Conservation (phyloP, 2,329 filamentous ascomycete genomes). For the Pseudocercospora musae region DNA sequence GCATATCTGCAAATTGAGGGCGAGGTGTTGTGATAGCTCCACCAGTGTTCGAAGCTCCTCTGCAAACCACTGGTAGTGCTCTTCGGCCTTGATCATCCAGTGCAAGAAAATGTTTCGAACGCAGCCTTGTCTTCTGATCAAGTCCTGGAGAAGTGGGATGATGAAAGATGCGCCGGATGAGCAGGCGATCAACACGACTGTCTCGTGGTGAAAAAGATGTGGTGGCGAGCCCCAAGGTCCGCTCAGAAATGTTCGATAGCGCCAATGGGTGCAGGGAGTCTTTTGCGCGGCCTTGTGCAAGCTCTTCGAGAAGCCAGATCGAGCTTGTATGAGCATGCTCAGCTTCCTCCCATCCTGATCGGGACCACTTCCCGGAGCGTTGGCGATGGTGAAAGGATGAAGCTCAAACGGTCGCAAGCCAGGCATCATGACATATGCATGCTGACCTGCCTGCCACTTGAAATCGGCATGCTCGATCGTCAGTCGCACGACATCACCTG, state of each 20-base stretch:
- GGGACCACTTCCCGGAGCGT: slow-evolving; percentile 44
- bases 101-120: slow-evolving; percentile 28
- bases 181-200: slow-evolving; percentile 57
- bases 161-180: slow-evolving; percentile 60
- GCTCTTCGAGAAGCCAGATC: slow-evolving; percentile 29
- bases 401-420: slow-evolving; percentile 54
- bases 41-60: slow-evolving; percentile 15
- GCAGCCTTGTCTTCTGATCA: slow-evolving; percentile 43
- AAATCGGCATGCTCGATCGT: slow-evolving; percentile 55
- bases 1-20: slow-evolving; percentile 48
- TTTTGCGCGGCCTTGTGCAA: slow-evolving; percentile 26
- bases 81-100: slow-evolving; percentile 29
- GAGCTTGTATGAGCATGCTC: slow-evolving; percentile 31
- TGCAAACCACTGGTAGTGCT: slow-evolving; percentile 26
- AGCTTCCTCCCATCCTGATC: slow-evolving; percentile 41
- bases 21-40: slow-evolving; percentile 20
- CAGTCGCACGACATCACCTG: slow-evolving; percentile 56
- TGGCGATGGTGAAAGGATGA: slow-evolving; percentile 61
- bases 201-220: slow-evolving; percentile 57
- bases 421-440: slow-evolving; percentile 60
- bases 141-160: slow-evolving; percentile 54
- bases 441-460: slow-evolving; percentile 60
- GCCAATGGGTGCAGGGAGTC: background rate
- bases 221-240: slow-evolving; percentile 34
- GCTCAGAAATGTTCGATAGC: slow-evolving; percentile 27